phyloP scores from a whole-genome alignment of 108 stramenopile genomes.

The Skeletonema tropicum region DNA sequence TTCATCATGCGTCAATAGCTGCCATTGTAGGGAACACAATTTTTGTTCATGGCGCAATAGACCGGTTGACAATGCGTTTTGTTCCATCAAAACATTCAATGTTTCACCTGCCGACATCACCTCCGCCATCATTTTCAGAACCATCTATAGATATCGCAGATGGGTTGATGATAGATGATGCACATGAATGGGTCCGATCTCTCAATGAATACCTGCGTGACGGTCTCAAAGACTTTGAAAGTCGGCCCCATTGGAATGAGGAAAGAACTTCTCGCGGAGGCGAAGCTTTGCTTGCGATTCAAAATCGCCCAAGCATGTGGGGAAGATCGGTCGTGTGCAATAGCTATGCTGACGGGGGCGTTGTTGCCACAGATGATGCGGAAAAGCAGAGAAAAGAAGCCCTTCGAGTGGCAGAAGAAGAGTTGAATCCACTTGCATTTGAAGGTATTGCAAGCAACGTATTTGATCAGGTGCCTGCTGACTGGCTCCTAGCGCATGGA shows the following conservation, averaged over 20 bases:
- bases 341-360: constrained; percentile 64
- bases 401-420: constrained; percentile 16
- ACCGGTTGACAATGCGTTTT: constrained; percentile 53
- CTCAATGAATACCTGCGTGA: constrained; percentile 49
- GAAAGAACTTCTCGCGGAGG: constrained; percentile 61
- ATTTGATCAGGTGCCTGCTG: constrained; percentile 50
- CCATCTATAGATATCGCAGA: not conserved
- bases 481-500: constrained; percentile 55
- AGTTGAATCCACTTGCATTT: constrained; percentile 55
- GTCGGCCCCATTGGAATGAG: constrained; percentile 54
- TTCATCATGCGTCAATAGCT: constrained; percentile 54
- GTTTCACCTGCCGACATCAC: constrained; percentile 48
- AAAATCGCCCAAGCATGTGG: constrained; percentile 69
- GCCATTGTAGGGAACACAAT: constrained; percentile 63
- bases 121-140: constrained; percentile 26
- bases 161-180: constrained; percentile 35
- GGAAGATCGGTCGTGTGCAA: constrained; percentile 70
- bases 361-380: constrained; percentile 50
- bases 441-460: constrained; percentile 63
- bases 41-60: constrained; percentile 73
- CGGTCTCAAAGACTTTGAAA: constrained; percentile 51
- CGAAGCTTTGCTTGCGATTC: constrained; percentile 60
- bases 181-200: constrained; percentile 58
- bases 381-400: constrained; percentile 41
- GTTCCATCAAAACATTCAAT: constrained; percentile 53